These are phyloP conservation scores for Phaeosphaeriaceae sp. DNA, from an alignment of 2,329 filamentous ascomycete genomes.

Conservation along the genomic window DNA sequence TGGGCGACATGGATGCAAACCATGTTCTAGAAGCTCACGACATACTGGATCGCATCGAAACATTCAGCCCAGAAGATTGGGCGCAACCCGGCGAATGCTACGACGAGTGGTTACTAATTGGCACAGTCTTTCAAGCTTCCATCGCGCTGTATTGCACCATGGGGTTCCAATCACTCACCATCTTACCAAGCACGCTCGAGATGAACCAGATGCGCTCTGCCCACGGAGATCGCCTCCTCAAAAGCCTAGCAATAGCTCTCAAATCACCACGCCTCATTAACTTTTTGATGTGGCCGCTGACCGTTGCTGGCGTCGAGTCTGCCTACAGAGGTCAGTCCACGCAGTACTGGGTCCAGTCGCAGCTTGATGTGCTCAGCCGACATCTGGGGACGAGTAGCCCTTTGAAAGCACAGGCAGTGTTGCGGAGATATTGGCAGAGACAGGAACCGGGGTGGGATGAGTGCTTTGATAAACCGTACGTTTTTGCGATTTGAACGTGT, in stretches of 20 bases:
- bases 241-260: constrained; percentile 13
- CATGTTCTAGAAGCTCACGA: constrained; percentile 26
- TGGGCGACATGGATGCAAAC: constrained; percentile 10
- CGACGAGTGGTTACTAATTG: constrained; percentile 32
- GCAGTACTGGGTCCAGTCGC: constrained; percentile 27
- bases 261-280: constrained; percentile 12
- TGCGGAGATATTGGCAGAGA: constrained; percentile 34
- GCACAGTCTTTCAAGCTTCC: constrained; percentile 31
- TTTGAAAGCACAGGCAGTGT: constrained; percentile 25
- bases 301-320: constrained; percentile 36
- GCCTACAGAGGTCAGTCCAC: constrained; percentile 20
- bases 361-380: constrained; percentile 21
- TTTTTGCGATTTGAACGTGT: constrained; percentile 26
- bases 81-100: constrained; percentile 29
- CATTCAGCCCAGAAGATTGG: constrained; percentile 34
- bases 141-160: constrained; percentile 37
- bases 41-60: constrained; percentile 25
- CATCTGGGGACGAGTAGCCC: constrained; percentile 28
- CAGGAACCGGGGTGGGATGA: constrained; percentile 33
- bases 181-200: constrained; percentile 23
- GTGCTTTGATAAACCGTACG: constrained; percentile 35
- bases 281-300: constrained; percentile 34
- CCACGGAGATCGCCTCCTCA: constrained; percentile 20
- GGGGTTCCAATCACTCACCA: constrained; percentile 29
- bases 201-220: constrained; percentile 21